Conservation (phyloP, 208 protist species). For the Trypanosoma theileri region DNA sequence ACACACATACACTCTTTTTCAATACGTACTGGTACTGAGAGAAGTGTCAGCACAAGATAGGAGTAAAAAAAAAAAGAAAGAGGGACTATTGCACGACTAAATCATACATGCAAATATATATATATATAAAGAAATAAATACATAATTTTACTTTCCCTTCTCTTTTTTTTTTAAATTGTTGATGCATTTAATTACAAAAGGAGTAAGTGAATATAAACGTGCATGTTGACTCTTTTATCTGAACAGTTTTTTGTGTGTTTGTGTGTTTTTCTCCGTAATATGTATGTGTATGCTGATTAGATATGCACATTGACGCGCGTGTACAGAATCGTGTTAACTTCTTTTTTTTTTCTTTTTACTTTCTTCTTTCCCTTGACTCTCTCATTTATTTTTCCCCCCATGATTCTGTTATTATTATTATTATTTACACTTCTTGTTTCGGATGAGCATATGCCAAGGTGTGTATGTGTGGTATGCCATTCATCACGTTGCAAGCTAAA, state of each 20-base stretch:
- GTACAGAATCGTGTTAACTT: too few relatives aligned
- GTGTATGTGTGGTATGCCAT: too few relatives aligned
- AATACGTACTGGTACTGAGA: too few relatives aligned
- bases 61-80: too few relatives aligned
- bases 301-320: too few relatives aligned
- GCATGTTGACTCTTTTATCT: neutral
- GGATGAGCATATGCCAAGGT: too few relatives aligned
- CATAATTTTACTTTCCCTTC: neutral
- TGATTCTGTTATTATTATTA: neutral
- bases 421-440: neutral
- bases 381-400: neutral
- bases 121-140: neutral
- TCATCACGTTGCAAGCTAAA: too few relatives aligned
- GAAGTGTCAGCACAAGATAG: too few relatives aligned
- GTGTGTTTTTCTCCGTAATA: neutral
- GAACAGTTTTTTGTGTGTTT: neutral
- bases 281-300: too few relatives aligned
- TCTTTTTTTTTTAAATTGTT: constrained; percentile 22
- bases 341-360: neutral
- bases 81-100: neutral
- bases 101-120: neutral
- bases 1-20: too few relatives aligned
- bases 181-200: too few relatives aligned
- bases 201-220: too few relatives aligned
- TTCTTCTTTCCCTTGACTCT: neutral